Conservation (phyloP, 169 alveolate genomes). For the Cryptosporidium baileyi region DNA sequence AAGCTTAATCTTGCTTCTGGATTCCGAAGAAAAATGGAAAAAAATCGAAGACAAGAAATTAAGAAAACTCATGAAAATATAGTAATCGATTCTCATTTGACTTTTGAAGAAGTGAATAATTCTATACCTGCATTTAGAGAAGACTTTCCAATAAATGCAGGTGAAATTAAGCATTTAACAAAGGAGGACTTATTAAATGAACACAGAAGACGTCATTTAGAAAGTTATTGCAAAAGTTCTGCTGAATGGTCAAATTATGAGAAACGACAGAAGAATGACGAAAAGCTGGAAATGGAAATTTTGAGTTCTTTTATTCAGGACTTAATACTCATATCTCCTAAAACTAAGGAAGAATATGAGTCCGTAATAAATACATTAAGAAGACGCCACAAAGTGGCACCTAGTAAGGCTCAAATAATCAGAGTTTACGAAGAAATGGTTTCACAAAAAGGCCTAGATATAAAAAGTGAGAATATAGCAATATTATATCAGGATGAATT, state of each 20-base stretch:
- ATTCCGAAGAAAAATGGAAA: no score
- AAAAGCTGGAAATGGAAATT: slow-evolving; percentile 49
- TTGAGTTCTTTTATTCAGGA: slow-evolving; percentile 69
- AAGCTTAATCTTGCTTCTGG: no score
- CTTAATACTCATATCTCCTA: slow-evolving; percentile 65
- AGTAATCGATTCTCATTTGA: not conserved
- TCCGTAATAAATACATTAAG: slow-evolving; percentile 67
- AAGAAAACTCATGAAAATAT: no score
- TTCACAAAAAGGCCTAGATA: slow-evolving; percentile 30
- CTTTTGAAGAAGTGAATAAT: slow-evolving; percentile 47
- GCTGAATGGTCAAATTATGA: slow-evolving; percentile 77
- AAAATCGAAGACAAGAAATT: not conserved
- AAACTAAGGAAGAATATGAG: slow-evolving; percentile 70
- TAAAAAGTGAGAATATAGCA: not conserved
- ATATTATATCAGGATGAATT: slow-evolving; percentile 8
- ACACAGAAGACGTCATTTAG: slow-evolving; percentile 76
- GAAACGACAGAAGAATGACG: slow-evolving; percentile 42
- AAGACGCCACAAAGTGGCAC: slow-evolving; percentile 69
- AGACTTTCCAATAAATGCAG: slow-evolving; percentile 73
- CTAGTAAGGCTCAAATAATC: slow-evolving; percentile 75
- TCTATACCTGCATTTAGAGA: slow-evolving; percentile 76
- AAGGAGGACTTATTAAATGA: slow-evolving; percentile 73
- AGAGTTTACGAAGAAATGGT: slow-evolving; percentile 73
- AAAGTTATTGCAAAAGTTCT: slow-evolving; percentile 73
- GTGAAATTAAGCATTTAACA: slow-evolving; percentile 72